These are phyloP conservation scores for Euphorbia peplus DNA, from an alignment of 345 rosid species.

Conservation along the genomic window DNA sequence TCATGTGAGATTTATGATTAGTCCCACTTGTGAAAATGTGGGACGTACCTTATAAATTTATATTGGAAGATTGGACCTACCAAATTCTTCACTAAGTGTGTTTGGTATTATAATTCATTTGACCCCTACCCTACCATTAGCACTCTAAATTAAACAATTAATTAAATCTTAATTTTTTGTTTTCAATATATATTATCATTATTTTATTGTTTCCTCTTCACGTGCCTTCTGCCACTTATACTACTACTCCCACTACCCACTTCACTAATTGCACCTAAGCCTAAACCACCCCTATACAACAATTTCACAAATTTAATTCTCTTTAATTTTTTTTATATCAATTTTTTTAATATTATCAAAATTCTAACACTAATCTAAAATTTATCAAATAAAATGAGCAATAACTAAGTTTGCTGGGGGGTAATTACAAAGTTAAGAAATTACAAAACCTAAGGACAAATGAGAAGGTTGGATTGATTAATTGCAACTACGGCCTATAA, in stretches of 20 bases:
- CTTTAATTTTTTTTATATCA: no score
- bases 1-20: background rate
- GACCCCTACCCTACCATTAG: conserved; percentile 12
- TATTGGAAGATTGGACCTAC: conserved; percentile 18
- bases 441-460: background rate
- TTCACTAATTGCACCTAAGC: background rate
- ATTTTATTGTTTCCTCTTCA: background rate
- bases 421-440: no score
- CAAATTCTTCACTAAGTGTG: background rate
- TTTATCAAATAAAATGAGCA: no score
- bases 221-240: background rate
- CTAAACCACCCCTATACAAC: no score
- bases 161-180: background rate
- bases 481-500: no score
- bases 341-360: no score
- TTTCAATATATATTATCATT: no score
- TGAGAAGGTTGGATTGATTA: background rate
- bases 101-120: background rate
- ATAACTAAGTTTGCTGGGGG: no score
- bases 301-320: no score
- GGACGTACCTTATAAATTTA: background rate
- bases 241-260: background rate
- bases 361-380: no score
- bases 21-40: conserved; percentile 3
- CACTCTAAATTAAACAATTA: background rate